Evolutionary conservation across 371 early-diverging fungal genomes (phyloP), one percentile per base, ranked within the genome.

Genomic region (Lichtheimia hyalospora): DNA sequence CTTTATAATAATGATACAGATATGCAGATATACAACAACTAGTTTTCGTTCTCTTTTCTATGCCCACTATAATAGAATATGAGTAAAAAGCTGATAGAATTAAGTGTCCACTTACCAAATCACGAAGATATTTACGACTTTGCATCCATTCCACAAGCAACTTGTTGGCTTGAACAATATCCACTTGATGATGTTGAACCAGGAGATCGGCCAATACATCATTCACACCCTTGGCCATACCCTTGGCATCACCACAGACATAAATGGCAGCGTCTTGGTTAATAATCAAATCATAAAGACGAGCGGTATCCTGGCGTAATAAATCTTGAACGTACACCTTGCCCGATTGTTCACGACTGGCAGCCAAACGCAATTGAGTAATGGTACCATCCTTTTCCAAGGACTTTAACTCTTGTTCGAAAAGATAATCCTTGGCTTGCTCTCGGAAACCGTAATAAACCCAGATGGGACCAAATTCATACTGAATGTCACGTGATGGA

Each of bases 201-300:
- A 93, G 52, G 46, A 95, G 82, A 10, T 88, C 86, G 0, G 77
- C 84, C 46, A 96, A 68, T 12, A 89, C 85, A 48, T 84, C 85
- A 54, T 95, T 85, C 20, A 96, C 93, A 21, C 85, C 91, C 63
- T 86, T 89, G 18, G 92, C 95, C 96, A 95, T 96, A 20, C 90
- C 91, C 68, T 87, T 85, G 14, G 94, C 91, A 73, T 91, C 91
- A 56, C 92, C 96, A 77, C 95, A 97, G 6, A 97, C 88, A 74
- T 87, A 97, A 39, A 96, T 77, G 15, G 71, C 63, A 0, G 89
- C 92, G 27, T 83, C 80, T 39, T 84, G 71, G 18, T 86, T 75
- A 8, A 77, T 55, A 54, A 93, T 62, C 44, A 88, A 58, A 25
- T 87, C 76, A 62, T 81, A 86, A 8, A 94, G 23, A 39, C 74